These are phyloP conservation scores for Plasmodium knowlesi DNA, from an alignment of 169 alveolate genomes.

Conservation along the genomic window DNA sequence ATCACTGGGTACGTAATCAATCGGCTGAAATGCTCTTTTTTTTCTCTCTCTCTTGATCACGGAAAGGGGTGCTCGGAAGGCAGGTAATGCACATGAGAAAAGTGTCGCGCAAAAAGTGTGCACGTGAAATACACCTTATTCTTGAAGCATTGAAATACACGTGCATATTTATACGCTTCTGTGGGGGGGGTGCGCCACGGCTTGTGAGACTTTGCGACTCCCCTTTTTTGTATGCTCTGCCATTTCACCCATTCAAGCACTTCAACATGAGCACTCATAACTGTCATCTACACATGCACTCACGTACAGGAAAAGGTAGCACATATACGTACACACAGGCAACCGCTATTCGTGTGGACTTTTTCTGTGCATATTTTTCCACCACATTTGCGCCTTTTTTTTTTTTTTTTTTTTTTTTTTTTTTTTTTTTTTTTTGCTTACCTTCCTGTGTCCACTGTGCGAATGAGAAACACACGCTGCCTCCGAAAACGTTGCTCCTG, in stretches of 20 bases:
- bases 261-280: not conserved
- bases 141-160: not conserved
- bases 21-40: not conserved
- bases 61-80: not conserved
- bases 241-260: not conserved
- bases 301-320: not conserved
- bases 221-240: not conserved
- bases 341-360: not conserved
- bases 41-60: not conserved
- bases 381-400: not conserved
- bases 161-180: not conserved
- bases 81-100: not conserved
- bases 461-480: not conserved
- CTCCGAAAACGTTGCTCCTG: not conserved
- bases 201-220: not conserved
- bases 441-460: constrained; percentile 24
- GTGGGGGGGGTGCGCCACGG: not conserved
- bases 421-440: constrained; percentile 23
- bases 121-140: not conserved
- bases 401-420: not conserved
- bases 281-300: not conserved
- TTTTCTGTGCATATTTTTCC: not conserved
- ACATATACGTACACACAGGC: not conserved
- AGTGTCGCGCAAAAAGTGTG: not conserved
- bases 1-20: not conserved